These are phyloP conservation scores for Aspergillus egyptiacus DNA, from an alignment of 495 filamentous ascomycete species.

Conservation along the genomic window DNA sequence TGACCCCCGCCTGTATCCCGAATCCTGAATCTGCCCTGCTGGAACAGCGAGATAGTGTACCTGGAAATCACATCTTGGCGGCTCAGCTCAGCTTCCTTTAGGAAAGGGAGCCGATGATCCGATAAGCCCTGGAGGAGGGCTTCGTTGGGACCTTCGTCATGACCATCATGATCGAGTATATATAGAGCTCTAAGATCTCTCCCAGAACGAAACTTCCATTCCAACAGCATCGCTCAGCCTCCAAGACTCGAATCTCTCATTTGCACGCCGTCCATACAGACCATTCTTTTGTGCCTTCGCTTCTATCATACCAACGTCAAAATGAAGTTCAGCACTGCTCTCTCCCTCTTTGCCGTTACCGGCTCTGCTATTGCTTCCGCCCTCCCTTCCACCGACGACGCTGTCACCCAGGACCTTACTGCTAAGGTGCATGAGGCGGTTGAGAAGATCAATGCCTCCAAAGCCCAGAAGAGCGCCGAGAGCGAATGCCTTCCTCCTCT, in stretches of 20 bases:
- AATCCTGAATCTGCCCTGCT: not conserved
- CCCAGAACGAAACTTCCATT: not conserved
- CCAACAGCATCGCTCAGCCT: constrained; percentile 10
- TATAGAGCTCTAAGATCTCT: constrained; percentile 17
- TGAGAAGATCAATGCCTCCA: not conserved
- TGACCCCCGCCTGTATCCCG: not conserved
- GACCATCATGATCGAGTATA: constrained; percentile 3
- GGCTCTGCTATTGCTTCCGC: constrained; percentile 21
- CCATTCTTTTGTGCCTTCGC: not conserved
- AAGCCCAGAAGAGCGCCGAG: constrained; percentile 11
- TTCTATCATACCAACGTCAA: constrained; percentile 13
- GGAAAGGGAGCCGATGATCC: constrained; percentile 7
- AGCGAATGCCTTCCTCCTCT: constrained; percentile 24
- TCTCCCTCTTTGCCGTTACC: constrained; percentile 17
- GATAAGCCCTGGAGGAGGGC: not conserved
- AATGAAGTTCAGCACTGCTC: constrained; percentile 26
- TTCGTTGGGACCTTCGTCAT: not conserved
- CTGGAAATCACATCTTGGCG: not conserved
- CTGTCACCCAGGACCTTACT: constrained; percentile 1
- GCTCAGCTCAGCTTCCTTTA: constrained; percentile 3
- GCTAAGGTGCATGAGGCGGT: constrained; percentile 15
- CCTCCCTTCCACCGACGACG: constrained; percentile 12
- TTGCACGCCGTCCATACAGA: constrained; percentile 6
- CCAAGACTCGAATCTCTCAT: not conserved
- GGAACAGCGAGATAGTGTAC: not conserved